Percentiles rank a stretch among this genome's conserved stretches.
Conservation (phyloP, 495 filamentous ascomycete species). For the Lentithecium fluviatile region DNA sequence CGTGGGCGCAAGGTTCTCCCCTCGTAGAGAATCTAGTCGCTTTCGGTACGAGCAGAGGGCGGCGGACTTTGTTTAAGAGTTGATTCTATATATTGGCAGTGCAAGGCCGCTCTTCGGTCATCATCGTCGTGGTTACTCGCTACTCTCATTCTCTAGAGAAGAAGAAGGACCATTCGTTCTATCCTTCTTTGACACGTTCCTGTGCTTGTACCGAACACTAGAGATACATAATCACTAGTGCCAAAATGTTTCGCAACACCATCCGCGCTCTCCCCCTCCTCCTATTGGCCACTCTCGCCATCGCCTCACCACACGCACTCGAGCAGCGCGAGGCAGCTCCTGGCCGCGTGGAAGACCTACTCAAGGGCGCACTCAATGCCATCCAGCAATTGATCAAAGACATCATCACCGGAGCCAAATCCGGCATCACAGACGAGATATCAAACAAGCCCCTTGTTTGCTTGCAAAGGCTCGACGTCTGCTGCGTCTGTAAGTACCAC, state of each 20-base stretch:
- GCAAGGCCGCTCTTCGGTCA: too few relatives aligned
- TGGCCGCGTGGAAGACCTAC: conserved; percentile 25
- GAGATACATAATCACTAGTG: too few relatives aligned
- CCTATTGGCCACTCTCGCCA: conserved; percentile 1
- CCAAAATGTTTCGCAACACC: conserved; percentile 14
- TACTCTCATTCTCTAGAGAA: background rate
- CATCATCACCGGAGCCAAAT: conserved; percentile 16
- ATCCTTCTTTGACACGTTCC: too few relatives aligned
- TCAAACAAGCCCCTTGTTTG: conserved; percentile 11
- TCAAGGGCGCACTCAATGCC: conserved; percentile 7
- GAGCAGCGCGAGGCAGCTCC: conserved; percentile 12
- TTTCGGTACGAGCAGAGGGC: too few relatives aligned
- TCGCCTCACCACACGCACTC: conserved; percentile 13
- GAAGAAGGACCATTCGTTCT: too few relatives aligned
- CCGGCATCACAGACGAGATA: conserved; percentile 4
- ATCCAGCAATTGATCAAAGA: conserved; percentile 25
- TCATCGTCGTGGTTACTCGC: too few relatives aligned
- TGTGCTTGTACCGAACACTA: too few relatives aligned
- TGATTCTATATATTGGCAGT: too few relatives aligned
- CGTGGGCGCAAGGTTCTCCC: too few relatives aligned
- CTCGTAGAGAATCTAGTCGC: too few relatives aligned
- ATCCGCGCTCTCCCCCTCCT: conserved; percentile 6
- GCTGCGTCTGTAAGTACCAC: conserved; percentile 28
- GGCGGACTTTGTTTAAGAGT: too few relatives aligned
- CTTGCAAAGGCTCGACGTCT: conserved; percentile 7